Evolutionary conservation across 441 rosid genomes (phyloP), one percentile per base, ranked within the genome.

Genomic region (Erysimum cheiri): DNA sequence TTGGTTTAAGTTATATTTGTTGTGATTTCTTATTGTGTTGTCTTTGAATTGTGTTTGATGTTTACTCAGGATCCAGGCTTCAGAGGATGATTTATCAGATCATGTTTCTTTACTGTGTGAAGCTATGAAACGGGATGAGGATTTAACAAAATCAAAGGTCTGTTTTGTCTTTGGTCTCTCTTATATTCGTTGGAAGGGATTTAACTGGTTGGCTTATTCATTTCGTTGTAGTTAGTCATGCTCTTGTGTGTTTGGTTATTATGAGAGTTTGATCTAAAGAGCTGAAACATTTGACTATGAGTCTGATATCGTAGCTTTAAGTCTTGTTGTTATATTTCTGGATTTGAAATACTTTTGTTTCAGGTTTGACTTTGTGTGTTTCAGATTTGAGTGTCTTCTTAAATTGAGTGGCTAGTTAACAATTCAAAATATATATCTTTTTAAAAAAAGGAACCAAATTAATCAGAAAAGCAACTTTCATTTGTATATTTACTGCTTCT

Each of bases 81-180:
- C 81, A 14, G 77, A 75, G 36, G 13, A 55, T 57, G 90, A 85
- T 58, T 72, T 83, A 63, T 69, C 67, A 22, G 54, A 72, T 68
- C 85, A 85, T 71, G 66, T 73, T 53, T 54, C 67, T 33, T 60
- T 83, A 60, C 68, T 85, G 33, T 60, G 40, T 54, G 74, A 75
- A 78, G 85, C 82, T 56, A 68, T 72, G 65, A 58, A 76, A 69
- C 82, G 78, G 72, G 87, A 85, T 67, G 71, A 66, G 24, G 77
- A 68, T 75, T 73, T 85, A 35, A 68, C 61, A n/a, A 79, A 75
- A 46, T 77, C 83, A 43, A 73, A 82, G 85, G 90, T 85, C 19
- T 69, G 68, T 55, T 48, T 35, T 22, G 46, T 62, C 32, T 32
- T 46, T 63, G 19, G 37, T 59, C 28, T 52, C 26, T 15, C 24